Evolutionary conservation across 495 filamentous ascomycete genomes (phyloP).

Genomic region (Aspergillus campestris): DNA sequence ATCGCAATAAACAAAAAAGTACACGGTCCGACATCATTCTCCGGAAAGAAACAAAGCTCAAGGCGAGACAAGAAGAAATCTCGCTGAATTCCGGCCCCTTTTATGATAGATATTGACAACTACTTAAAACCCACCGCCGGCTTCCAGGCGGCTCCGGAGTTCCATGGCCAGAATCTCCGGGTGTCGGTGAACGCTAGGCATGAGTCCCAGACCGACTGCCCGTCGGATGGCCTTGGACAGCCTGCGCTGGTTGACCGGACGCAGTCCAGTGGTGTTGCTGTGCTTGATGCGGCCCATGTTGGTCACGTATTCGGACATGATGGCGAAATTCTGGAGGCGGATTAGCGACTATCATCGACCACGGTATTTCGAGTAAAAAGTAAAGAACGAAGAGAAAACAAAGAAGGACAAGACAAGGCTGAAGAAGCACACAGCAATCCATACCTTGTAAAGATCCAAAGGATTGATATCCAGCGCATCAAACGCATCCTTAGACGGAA

Average conservation of each 20-base stretch:
- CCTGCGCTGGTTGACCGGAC: conserved; percentile 82
- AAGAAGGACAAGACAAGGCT: no score
- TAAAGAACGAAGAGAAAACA: no score
- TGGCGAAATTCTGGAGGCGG: conserved; percentile 70
- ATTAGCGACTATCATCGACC: conserved; percentile 1
- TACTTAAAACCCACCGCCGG: conserved; percentile 7
- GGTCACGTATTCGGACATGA: conserved; percentile 86
- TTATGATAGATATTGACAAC: neutral
- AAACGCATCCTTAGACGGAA: conserved; percentile 56
- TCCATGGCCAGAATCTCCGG: conserved; percentile 67
- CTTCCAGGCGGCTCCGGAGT: conserved; percentile 20
- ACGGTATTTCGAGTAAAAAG: no score
- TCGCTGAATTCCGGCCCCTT: conserved; percentile 2
- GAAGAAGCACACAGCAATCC: no score
- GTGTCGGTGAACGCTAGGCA: conserved; percentile 88
- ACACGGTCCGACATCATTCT: neutral
- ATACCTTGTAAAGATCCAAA: conserved; percentile 73
- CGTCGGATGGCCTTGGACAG: conserved; percentile 87
- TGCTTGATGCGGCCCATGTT: conserved; percentile 78
- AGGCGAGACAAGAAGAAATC: no score
- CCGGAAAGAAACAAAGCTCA: neutral
- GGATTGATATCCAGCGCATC: conserved; percentile 78
- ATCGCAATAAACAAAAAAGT: no score
- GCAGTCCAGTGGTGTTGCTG: conserved; percentile 62
- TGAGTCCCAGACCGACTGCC: conserved; percentile 78